Evolutionary conservation across 345 rosid species (phyloP).

Genomic region (Odontarrhena argentea): DNA sequence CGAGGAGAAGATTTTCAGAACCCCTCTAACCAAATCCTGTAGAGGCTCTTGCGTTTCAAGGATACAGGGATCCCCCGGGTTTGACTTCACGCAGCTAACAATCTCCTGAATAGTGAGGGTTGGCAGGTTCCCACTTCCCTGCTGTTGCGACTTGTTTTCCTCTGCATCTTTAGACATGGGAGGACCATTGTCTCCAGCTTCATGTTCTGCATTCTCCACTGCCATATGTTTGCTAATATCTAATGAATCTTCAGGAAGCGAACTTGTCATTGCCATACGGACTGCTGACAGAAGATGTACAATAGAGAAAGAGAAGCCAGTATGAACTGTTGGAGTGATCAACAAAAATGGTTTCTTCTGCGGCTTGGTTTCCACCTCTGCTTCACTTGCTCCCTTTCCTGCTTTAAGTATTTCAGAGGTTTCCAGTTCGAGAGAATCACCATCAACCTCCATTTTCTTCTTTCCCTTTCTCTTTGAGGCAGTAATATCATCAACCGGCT

Average conservation of each 20-base stretch:
- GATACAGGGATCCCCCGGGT: slow-evolving; percentile 94
- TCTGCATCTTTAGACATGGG: slow-evolving; percentile 49
- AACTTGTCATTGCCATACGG: slow-evolving; percentile 78
- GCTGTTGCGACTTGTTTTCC: slow-evolving; percentile 46
- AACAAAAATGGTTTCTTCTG: slow-evolving; percentile 82
- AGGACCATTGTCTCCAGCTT: slow-evolving; percentile 51
- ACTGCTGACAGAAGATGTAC: slow-evolving; percentile 97
- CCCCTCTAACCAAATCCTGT: slow-evolving; percentile 95
- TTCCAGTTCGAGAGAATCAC: slow-evolving; percentile 54
- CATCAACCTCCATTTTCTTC: slow-evolving; percentile 63
- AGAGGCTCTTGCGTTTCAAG: slow-evolving; percentile 97
- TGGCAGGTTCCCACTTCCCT: slow-evolving; percentile 53
- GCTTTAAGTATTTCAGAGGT: slow-evolving; percentile 51
- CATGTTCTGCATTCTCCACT: slow-evolving; percentile 52
- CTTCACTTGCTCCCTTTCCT: slow-evolving; percentile 52
- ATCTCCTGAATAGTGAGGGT: slow-evolving; percentile 86
- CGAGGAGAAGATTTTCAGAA: slow-evolving; percentile 83
- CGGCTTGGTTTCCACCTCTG: slow-evolving; percentile 71
- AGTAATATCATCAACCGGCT: slow-evolving; percentile 49
- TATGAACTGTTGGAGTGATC: slow-evolving; percentile 91
- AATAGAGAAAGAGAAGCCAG: slow-evolving; percentile 93
- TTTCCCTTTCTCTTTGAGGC: slow-evolving; percentile 68
- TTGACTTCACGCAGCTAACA: slow-evolving; percentile 80
- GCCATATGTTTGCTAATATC: slow-evolving; percentile 54
- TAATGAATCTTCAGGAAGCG: slow-evolving; percentile 64